Evolutionary conservation across 1,284 basidiomycete genomes (phyloP).

Genomic region (Leccinum griseonigrum): DNA sequence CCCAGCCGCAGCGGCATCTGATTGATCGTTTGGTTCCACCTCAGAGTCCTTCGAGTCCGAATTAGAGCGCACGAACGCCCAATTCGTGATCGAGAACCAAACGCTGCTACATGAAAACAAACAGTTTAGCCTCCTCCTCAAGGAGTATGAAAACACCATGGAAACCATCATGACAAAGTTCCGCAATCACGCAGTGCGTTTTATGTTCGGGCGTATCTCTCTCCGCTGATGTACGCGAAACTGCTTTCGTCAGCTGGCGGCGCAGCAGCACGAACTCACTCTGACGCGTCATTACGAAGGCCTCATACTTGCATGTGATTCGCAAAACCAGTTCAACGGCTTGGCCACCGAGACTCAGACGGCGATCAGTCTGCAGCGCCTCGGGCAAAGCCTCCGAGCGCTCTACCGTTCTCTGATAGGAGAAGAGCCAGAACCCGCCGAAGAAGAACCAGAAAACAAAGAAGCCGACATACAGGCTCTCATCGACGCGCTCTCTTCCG

Average conservation of each 20-base stretch:
- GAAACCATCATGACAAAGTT: constrained; percentile 98
- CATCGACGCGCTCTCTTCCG: constrained; percentile 39
- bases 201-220: background rate
- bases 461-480: constrained; percentile 42
- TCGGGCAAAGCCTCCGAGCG: constrained; percentile 68
- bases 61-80: constrained; percentile 86
- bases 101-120: constrained; percentile 91
- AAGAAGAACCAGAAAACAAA: constrained; percentile 14
- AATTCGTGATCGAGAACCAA: constrained; percentile 93
- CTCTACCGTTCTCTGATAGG: constrained; percentile 74
- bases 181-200: constrained; percentile 83
- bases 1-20: constrained; percentile 1
- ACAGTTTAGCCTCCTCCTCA: constrained; percentile 83
- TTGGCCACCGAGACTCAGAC: constrained; percentile 56
- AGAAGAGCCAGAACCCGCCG: constrained; percentile 47
- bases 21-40: constrained; percentile 4
- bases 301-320: constrained; percentile 74
- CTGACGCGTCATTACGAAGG: constrained; percentile 90
- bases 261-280: constrained; percentile 88
- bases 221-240: constrained; percentile 2
- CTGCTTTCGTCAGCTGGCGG: constrained; percentile 55
- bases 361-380: constrained; percentile 59
- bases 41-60: constrained; percentile 92
- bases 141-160: constrained; percentile 94
- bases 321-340: constrained; percentile 58